phyloP scores from a whole-genome alignment of 352 stramenopile species.

The Saprolegnia diclina region DNA sequence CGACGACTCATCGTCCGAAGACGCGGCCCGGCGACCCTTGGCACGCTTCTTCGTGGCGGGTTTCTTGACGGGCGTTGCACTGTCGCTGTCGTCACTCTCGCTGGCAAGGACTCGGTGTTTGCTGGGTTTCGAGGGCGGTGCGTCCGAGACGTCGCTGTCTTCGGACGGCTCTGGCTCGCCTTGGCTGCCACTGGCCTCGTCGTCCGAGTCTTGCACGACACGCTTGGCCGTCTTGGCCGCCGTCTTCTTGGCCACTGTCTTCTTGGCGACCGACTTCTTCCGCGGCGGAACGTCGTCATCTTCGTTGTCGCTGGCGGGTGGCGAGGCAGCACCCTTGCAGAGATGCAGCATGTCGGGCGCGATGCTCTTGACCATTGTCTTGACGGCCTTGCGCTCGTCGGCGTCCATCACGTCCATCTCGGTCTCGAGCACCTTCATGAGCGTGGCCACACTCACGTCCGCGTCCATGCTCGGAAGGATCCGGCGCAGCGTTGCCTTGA shows the following conservation, averaged over 20 bases:
- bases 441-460: slow-evolving; percentile 39
- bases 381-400: slow-evolving; percentile 47
- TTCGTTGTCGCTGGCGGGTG: slow-evolving; percentile 20
- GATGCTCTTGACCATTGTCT: slow-evolving; percentile 40
- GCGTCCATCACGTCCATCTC: slow-evolving; percentile 42
- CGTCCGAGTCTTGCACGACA: background rate
- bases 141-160: slow-evolving; percentile 31
- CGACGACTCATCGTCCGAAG: slow-evolving; percentile 20
- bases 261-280: slow-evolving; percentile 13
- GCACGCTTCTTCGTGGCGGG: slow-evolving; percentile 10
- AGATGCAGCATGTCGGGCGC: slow-evolving; percentile 46
- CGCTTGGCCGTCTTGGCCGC: slow-evolving; percentile 13
- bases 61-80: slow-evolving; percentile 30
- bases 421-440: slow-evolving; percentile 48
- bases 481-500: slow-evolving; percentile 37
- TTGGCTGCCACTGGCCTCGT: slow-evolving; percentile 8
- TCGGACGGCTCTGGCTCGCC: slow-evolving; percentile 29
- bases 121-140: slow-evolving; percentile 29
- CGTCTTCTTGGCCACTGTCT: slow-evolving; percentile 9
- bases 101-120: slow-evolving; percentile 31
- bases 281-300: slow-evolving; percentile 25
- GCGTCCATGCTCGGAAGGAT: slow-evolving; percentile 58
- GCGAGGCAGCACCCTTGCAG: slow-evolving; percentile 25
- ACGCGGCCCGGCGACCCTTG: background rate
- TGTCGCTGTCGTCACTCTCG: slow-evolving; percentile 28